Conservation (phyloP, 371 early-diverging fungal species). For the Blakeslea trispora region DNA sequence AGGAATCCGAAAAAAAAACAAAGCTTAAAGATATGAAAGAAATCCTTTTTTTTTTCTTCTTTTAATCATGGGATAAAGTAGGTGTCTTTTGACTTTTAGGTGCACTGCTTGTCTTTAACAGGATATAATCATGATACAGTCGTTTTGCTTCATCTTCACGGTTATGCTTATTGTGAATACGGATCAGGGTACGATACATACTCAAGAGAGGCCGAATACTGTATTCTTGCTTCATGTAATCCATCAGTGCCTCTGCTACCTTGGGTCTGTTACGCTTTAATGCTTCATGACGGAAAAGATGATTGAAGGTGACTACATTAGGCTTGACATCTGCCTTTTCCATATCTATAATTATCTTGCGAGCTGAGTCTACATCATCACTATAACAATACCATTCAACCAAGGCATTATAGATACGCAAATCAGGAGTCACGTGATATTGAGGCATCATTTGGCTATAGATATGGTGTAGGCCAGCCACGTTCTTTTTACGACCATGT, state of each 20-base stretch:
- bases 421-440: conserved; percentile 23
- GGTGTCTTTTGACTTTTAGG: background rate
- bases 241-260: conserved; percentile 38
- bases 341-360: conserved; percentile 43
- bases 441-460: conserved; percentile 42
- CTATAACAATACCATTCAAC: conserved; percentile 45
- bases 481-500: conserved; percentile 40
- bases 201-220: conserved; percentile 32
- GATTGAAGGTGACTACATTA: conserved; percentile 41
- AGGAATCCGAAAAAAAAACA: background rate
- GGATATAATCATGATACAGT: conserved; percentile 19
- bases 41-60: too few species aligned
- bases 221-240: conserved; percentile 41
- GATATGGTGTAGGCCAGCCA: conserved; percentile 30
- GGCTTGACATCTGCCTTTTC: conserved; percentile 36
- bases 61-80: conserved; percentile 2
- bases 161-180: conserved; percentile 36
- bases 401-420: conserved; percentile 36
- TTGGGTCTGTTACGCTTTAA: conserved; percentile 34
- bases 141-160: conserved; percentile 41
- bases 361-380: conserved; percentile 34
- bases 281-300: conserved; percentile 46
- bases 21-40: too few species aligned
- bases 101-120: background rate
- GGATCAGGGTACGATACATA: conserved; percentile 46